Conservation (phyloP, 768 basidiomycete species). For the Boletus pseudopeckii region DNA sequence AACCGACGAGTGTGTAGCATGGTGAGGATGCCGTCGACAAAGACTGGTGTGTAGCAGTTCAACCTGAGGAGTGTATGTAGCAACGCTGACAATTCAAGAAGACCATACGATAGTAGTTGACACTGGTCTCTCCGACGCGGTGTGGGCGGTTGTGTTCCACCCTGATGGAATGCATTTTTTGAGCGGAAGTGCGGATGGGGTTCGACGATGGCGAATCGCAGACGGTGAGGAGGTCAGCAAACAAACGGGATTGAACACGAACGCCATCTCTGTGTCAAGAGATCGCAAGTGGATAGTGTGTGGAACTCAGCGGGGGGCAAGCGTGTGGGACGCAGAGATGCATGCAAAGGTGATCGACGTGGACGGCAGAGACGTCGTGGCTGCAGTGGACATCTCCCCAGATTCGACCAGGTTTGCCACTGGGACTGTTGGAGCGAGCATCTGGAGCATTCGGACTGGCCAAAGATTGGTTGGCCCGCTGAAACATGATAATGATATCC, state of each 20-base stretch:
- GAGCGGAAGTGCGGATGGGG: not conserved
- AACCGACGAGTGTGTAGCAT: not conserved
- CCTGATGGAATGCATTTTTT: not conserved
- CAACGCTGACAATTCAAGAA: not conserved
- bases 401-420: constrained; percentile 4
- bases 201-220: not conserved
- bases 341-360: not conserved
- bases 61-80: not conserved
- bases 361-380: not conserved
- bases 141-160: constrained; percentile 1
- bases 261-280: not conserved
- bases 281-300: not conserved
- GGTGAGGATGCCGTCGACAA: not conserved
- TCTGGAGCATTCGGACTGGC: not conserved
- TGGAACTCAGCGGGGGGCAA: not conserved
- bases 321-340: not conserved
- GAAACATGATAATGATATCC: not conserved
- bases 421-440: not conserved
- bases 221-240: not conserved
- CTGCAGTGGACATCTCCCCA: not conserved
- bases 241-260: not conserved
- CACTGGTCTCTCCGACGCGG: not conserved
- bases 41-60: not conserved
- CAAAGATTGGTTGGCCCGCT: constrained; percentile 1
- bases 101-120: not conserved